Base-by-base conservation (phyloP, 495 filamentous ascomycete genomes). In the Penicillium longicatenatum region DNA sequence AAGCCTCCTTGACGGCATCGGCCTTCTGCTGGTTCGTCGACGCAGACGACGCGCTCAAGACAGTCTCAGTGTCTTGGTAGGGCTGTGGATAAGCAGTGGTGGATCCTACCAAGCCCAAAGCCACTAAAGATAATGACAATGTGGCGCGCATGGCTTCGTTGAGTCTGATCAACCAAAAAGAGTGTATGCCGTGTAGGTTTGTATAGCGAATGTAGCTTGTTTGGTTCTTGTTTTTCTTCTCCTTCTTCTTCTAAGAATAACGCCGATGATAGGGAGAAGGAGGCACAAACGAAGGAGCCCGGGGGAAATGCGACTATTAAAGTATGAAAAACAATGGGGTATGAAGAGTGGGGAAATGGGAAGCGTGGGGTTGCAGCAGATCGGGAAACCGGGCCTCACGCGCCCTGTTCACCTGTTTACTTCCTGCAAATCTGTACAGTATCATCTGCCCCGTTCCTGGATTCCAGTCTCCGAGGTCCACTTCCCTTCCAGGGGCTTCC, bases 1-100 rank as follows among this genome's bases (percentile, higher is more conserved):
- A 96, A 1, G 88, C 85, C 51, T 86, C 82, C 65, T 88, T 90
- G 24, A 95, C 83, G 1, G 89, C 87, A 46, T 81, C 80, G 35
- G 84, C 82, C 57, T 86, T 78, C 20, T 72, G 60, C 22, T 72
- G 57, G 21, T 46, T 49, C 0, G 60, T 45, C 6, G 47, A 26
- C 11, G 41, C 37, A 4, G 56, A 58, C 1, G 52, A 33, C 1
- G 30, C 50, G 30, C 52, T 55, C 44, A 55, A 47, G 31, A 63
- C 41, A 12, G 54, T 31, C 39, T 55, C 59, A 7, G 52, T 5
- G 4, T 67, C 41, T 31, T 42, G 52, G 11, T 46, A 30, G 9
- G 53, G 51, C 24, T 39, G 42, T 49, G 63, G 68, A 48, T 57
- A 54, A 30, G 70, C 71, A 6, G 56, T 46, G 11, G 65, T 50